Evolutionary conservation across 2,329 filamentous ascomycete genomes (phyloP), one percentile per base, ranked within the genome.

Genomic region (Alternaria brassicicola): DNA sequence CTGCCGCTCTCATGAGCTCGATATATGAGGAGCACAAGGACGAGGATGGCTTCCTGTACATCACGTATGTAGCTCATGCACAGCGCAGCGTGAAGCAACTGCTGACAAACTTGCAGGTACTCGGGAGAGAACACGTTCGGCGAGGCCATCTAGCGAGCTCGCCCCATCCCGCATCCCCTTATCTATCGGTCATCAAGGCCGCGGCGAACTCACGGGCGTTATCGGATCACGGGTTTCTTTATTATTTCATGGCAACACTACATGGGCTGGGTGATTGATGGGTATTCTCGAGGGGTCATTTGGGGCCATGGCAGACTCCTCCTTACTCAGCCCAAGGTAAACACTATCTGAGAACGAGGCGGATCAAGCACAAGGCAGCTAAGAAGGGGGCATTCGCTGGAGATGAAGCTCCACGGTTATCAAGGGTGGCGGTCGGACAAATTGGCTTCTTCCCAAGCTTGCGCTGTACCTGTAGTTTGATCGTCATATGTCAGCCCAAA

Each of bases 11-110:
- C 52, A 99, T 99, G 95, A 97, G 93, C 84, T 96, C 91, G 80
- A 98, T 99, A 82, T 99, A 99, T 80, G 95, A 99, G 81, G 94
- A 98, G 81, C 95, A 99, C 88, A 98, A 99, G 85, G 86, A 88
- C 72, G 87, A 89, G 78, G 86, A 88, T 74, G 93, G 92, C 49
- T 97, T 98, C 85, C 86, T 99, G 61, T 99, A 99, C 85, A 99
- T 99, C 83, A 98, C 94, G 85, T 91, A 88, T 58, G 86, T 83
- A 26, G 28, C 52, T 13, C 46, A 3, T 8, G 23, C 35, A 8
- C 30, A 26, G 9, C 17, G 38, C 33, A 25, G 3, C 6, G 5
- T n/a, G n/a, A 19, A 39, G 38, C 35, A 42, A 19, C n/a, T 55
- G 59, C 70, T 76, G 64, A 76, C 66, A 57, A 25, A 4, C 17